A percentile compares a stretch with the other conserved stretches of the same genome.
Conservation (phyloP, 1,284 basidiomycete species). For the Acaromyces ingoldii region DNA sequence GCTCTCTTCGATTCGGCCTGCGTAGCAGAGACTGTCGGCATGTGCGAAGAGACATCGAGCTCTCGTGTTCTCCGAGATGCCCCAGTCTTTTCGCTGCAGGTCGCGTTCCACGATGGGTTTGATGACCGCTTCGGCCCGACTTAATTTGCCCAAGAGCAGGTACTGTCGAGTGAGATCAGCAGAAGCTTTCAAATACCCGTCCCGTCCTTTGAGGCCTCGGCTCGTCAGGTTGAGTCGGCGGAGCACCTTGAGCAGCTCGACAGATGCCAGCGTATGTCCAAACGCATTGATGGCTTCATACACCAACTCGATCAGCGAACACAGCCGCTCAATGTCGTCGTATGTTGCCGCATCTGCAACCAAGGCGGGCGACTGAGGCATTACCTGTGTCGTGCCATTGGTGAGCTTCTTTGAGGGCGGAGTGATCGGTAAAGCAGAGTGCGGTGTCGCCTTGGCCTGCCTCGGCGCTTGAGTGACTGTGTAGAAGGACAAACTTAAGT, state of each 20-base stretch:
- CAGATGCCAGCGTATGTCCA: conserved; percentile 19
- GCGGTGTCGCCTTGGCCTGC: too few species aligned
- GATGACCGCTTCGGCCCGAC: background rate
- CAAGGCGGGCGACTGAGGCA: too few species aligned
- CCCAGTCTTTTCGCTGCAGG: too few species aligned
- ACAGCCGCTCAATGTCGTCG: too few species aligned
- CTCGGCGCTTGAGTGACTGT: too few species aligned
- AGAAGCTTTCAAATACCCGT: background rate
- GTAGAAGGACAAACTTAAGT: too few species aligned
- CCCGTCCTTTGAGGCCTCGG: background rate
- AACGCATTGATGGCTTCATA: conserved; percentile 23
- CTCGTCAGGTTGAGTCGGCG: conserved; percentile 6
- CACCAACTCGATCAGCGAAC: too few species aligned
- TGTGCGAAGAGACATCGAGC: background rate
- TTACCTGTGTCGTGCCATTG: too few species aligned
- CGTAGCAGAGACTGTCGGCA: background rate
- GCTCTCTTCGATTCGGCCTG: background rate
- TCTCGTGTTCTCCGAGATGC: background rate
- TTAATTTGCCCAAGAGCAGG: background rate
- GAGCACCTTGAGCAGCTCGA: conserved; percentile 26
- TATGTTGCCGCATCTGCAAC: too few species aligned
- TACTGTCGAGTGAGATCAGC: background rate
- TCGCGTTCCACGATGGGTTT: background rate
- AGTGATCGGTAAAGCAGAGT: too few species aligned
- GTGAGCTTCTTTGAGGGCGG: too few species aligned